Conservation (phyloP, 768 basidiomycete genomes). For the Thelephora aurantiotincta region DNA sequence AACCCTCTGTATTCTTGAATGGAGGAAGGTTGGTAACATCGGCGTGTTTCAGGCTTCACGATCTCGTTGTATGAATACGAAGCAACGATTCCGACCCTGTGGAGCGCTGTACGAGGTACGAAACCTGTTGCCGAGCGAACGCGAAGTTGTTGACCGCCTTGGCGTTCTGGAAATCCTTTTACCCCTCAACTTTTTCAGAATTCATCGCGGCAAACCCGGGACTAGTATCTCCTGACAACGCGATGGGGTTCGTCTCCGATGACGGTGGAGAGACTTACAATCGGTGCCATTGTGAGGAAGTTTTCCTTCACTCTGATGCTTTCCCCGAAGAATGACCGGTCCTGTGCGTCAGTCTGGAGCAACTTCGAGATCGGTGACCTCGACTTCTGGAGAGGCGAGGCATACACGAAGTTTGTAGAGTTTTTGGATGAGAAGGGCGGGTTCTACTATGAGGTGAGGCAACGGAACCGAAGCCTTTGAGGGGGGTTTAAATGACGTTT, state of each 20-base stretch:
- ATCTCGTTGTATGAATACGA: constrained; percentile 63
- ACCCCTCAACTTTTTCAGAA: constrained; percentile 16
- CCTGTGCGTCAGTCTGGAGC: constrained; percentile 32
- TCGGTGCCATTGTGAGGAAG: constrained; percentile 36
- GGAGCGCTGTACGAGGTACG: constrained; percentile 53
- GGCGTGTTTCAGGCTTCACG: constrained; percentile 41
- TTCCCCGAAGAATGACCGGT: background rate
- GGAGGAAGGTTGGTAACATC: background rate
- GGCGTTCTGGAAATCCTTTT: background rate
- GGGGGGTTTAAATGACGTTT: background rate
- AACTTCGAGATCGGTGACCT: constrained; percentile 54
- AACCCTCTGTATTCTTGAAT: background rate
- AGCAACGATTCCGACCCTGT: constrained; percentile 63
- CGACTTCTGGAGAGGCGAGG: constrained; percentile 40
- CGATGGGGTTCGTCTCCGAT: constrained; percentile 40
- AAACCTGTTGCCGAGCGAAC: background rate
- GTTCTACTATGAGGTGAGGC: constrained; percentile 40
- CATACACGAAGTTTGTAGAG: constrained; percentile 45
- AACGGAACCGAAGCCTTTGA: background rate
- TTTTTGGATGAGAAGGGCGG: constrained; percentile 39
- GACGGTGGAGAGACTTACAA: constrained; percentile 44
- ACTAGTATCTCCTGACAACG: constrained; percentile 33
- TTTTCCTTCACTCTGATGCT: background rate
- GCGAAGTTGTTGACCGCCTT: background rate
- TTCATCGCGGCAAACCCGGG: constrained; percentile 36